Evolutionary conservation across 1,284 basidiomycete genomes (phyloP).

Genomic region (Quambalaria eucalypti): DNA sequence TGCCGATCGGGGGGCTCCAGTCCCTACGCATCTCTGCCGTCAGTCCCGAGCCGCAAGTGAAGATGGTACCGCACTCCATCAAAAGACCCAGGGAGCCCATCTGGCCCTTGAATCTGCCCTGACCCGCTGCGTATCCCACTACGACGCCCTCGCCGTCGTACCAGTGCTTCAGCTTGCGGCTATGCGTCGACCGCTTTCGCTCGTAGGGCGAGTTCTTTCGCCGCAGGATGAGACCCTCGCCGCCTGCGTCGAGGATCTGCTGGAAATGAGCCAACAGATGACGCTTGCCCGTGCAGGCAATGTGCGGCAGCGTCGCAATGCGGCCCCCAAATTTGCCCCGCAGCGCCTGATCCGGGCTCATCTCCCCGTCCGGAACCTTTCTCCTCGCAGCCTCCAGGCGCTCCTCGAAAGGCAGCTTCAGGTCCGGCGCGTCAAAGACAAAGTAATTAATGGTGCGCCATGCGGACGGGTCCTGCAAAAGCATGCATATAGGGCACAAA

Average conservation of each 20-base stretch:
- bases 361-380: slow-evolving; percentile 50
- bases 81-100: slow-evolving; percentile 57
- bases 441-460: slow-evolving; percentile 54
- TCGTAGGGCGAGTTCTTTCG: slow-evolving; percentile 55
- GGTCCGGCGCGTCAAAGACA: slow-evolving; percentile 56
- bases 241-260: slow-evolving; percentile 54
- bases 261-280: slow-evolving; percentile 56
- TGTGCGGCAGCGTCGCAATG: slow-evolving; percentile 55
- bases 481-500: slow-evolving; percentile 26
- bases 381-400: slow-evolving; percentile 52
- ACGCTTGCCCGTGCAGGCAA: slow-evolving; percentile 50
- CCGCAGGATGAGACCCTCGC: slow-evolving; percentile 62
- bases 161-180: slow-evolving; percentile 6
- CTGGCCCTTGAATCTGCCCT: slow-evolving; percentile 5
- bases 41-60: slow-evolving; percentile 41
- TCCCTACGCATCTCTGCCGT: slow-evolving; percentile 24
- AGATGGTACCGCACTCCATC: slow-evolving; percentile 57
- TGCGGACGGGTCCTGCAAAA: slow-evolving; percentile 59
- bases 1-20: slow-evolving; percentile 51
- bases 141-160: slow-evolving; percentile 9
- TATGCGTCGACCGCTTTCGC: slow-evolving; percentile 21
- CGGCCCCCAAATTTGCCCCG: slow-evolving; percentile 35
- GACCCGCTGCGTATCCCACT: slow-evolving; percentile 1
- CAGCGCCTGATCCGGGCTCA: slow-evolving; percentile 4
- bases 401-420: slow-evolving; percentile 53